Base-by-base conservation (phyloP, 108 stramenopile genomes). In the Stephanodiscus minutulus region DNA sequence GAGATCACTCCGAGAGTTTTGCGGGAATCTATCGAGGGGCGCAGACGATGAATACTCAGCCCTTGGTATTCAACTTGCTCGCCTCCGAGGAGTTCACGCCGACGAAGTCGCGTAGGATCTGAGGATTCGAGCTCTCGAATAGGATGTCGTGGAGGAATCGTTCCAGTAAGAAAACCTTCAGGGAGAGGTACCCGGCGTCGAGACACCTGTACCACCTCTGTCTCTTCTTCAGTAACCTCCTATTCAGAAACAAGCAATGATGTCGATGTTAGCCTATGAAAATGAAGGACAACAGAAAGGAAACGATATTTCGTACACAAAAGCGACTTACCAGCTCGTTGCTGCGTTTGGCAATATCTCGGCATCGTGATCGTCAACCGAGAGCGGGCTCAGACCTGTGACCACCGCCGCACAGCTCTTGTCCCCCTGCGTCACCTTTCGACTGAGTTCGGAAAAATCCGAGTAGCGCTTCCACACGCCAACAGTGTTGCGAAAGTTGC, bases 111-210 rank as follows among this genome's bases (percentile, higher is more conserved):
- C 90, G 72, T 52, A 95, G 66, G 27, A 95, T 66, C 33, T 88
- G 82, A 5, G 91, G 91, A 46, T 75, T 82, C 7, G 89, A 87
- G 55, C 90, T 90, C 69, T 98, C 97, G 74, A 97, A 98, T 33
- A 98, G 72, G 43, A 96, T 86, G 61, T 98, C 97, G 72, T 98
- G 97, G 8, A 98, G 84, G 76, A 98, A 98, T 0, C 97, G 87
- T 63, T 98, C 96, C 11, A 98, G 83, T 47, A 98, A 81, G 66
- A 98, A 98, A n/a, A 91, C 93, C 80, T 98, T 98, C 49, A 98
- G 86, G 9, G 85, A 80, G 17, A 98, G 80, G 69, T 98, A 98
- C 20, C 95, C 95, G 33, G 91, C 84, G 74, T 98, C 97, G 46
- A 97, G 81, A 58, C 97, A 96, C 18, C 96, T 78, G 77, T 85